phyloP scores from a whole-genome alignment of 1,284 basidiomycete species.

The Agroathelia rolfsii region DNA sequence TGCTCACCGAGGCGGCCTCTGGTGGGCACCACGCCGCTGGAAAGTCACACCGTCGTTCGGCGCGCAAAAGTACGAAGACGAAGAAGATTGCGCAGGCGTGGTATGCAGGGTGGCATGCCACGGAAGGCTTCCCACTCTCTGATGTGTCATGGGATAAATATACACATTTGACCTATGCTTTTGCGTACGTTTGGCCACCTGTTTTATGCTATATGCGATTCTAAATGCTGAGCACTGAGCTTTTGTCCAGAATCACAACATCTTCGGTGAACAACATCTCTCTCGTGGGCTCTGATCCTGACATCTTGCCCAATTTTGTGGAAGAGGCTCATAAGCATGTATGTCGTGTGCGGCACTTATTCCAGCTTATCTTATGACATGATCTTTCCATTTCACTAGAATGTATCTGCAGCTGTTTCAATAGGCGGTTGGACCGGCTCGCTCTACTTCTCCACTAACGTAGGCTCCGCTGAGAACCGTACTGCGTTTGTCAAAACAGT shows the following conservation, averaged over 20 bases:
- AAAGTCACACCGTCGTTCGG: too few relatives aligned
- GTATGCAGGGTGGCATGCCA: conserved; percentile 37
- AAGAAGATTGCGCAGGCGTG: conserved; percentile 31
- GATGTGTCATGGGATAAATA: conserved; percentile 40
- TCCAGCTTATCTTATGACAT: background rate
- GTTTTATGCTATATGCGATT: too few relatives aligned
- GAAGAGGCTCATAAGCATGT: conserved; percentile 38
- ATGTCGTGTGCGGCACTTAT: conserved; percentile 12
- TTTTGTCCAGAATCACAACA: conserved; percentile 39
- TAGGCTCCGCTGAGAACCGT: conserved; percentile 47
- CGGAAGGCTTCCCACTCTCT: conserved; percentile 28
- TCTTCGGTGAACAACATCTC: conserved; percentile 26
- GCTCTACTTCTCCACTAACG: conserved; percentile 57
- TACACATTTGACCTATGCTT: conserved; percentile 39
- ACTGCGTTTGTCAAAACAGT: conserved; percentile 63
- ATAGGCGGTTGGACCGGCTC: conserved; percentile 83
- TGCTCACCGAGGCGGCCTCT: too few relatives aligned
- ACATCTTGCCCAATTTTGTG: conserved; percentile 40
- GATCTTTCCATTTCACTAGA: conserved; percentile 26
- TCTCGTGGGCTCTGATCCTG: conserved; percentile 28
- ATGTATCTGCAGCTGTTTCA: conserved; percentile 60
- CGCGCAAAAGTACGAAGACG: too few relatives aligned
- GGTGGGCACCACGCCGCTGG: too few relatives aligned
- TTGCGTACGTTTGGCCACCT: too few relatives aligned
- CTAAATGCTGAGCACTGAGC: too few relatives aligned